Evolutionary conservation across 2,329 filamentous ascomycete genomes (phyloP).

Genomic region (Lojkania enalia): DNA sequence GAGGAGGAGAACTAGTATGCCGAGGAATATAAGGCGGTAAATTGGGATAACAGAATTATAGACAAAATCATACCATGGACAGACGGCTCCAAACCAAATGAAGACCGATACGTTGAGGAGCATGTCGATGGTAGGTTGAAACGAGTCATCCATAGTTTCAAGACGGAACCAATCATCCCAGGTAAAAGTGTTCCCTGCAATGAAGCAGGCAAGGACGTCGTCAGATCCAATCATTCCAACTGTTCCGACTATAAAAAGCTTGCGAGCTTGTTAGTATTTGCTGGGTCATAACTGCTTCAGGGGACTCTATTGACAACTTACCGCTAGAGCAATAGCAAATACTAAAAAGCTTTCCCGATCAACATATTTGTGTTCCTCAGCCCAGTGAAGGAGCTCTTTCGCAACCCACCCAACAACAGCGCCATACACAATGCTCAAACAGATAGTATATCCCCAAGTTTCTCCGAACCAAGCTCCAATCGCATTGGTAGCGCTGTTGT

Average conservation of each 20-base stretch:
- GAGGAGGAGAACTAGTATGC: conserved; percentile 74
- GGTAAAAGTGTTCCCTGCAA: conserved; percentile 87
- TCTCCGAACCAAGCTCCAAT: conserved; percentile 83
- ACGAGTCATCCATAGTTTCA: conserved; percentile 83
- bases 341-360: conserved; percentile 87
- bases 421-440: conserved; percentile 78
- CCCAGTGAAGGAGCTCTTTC: conserved; percentile 81
- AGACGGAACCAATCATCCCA: conserved; percentile 95
- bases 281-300: background rate
- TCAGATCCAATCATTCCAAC: conserved; percentile 86
- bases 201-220: conserved; percentile 88
- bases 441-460: conserved; percentile 80
- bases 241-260: conserved; percentile 82
- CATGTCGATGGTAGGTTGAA: conserved; percentile 96
- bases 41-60: conserved; percentile 71
- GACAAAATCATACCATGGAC: conserved; percentile 75
- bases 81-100: conserved; percentile 86
- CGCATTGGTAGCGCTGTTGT: conserved; percentile 63
- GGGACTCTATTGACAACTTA: conserved; percentile 45
- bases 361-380: conserved; percentile 77
- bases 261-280: conserved; percentile 1
- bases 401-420: conserved; percentile 77
- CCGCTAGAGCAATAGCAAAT: conserved; percentile 79
- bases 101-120: conserved; percentile 86
- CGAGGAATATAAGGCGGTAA: conserved; percentile 72